phyloP scores from a whole-genome alignment of 495 filamentous ascomycete genomes.

The Lasiosphaeris hirsuta region DNA sequence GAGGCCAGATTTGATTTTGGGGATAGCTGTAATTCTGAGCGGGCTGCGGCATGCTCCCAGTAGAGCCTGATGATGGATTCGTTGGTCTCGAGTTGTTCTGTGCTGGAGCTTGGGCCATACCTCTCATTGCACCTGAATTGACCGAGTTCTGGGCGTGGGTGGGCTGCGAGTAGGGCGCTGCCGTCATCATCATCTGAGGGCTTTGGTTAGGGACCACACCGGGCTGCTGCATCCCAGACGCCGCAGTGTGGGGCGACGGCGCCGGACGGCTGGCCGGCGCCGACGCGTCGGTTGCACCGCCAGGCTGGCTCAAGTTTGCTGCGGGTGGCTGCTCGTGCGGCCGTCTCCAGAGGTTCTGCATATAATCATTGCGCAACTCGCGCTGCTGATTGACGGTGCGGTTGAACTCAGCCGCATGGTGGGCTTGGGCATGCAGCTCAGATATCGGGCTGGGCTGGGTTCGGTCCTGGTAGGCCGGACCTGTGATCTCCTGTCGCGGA shows the following conservation, averaged over 20 bases:
- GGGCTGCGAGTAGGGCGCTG: conserved; percentile 48
- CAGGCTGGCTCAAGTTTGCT: conserved; percentile 45
- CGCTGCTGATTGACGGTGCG: conserved; percentile 73
- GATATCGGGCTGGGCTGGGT: conserved; percentile 71
- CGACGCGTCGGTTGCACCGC: conserved; percentile 40
- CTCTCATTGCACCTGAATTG: conserved; percentile 50
- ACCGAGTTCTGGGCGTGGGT: conserved; percentile 51
- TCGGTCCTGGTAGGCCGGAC: conserved; percentile 84
- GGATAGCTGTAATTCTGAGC: conserved; percentile 49
- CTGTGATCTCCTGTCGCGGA: conserved; percentile 83
- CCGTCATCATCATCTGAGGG: conserved; percentile 57
- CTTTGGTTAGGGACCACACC: conserved; percentile 47
- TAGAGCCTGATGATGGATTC: conserved; percentile 30
- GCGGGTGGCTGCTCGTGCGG: conserved; percentile 69
- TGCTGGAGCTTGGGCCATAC: conserved; percentile 46
- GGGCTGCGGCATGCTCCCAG: conserved; percentile 36
- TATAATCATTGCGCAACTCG: conserved; percentile 66
- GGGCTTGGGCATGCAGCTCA: conserved; percentile 86
- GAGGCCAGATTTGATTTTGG: conserved; percentile 49
- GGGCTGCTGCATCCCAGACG: conserved; percentile 40
- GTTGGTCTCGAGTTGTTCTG: conserved; percentile 46
- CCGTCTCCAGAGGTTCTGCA: conserved; percentile 73
- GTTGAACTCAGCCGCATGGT: conserved; percentile 87
- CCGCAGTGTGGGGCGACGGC: conserved; percentile 46
- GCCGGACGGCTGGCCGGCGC: conserved; percentile 47